phyloP scores from a whole-genome alignment of 805 yeast genomes.

The Candida bentonensis region DNA sequence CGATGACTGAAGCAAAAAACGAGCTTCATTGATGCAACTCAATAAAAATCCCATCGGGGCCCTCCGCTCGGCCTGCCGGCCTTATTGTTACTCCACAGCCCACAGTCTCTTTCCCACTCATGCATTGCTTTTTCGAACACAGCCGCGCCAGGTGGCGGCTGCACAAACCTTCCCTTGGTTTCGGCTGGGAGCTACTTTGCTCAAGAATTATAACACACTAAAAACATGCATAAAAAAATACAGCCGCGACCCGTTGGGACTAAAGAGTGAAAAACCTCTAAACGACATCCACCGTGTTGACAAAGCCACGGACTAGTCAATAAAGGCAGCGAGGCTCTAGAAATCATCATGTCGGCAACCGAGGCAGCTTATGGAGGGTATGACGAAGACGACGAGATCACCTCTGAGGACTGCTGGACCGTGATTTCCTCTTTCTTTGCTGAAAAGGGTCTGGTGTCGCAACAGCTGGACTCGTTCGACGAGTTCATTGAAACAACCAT shows the following conservation, averaged over 20 bases:
- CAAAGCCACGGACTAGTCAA: neutral
- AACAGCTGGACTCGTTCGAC: conserved; percentile 95
- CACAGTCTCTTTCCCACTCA: too few relatives aligned
- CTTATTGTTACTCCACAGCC: too few relatives aligned
- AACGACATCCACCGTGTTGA: neutral
- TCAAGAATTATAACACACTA: too few relatives aligned
- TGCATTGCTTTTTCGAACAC: too few relatives aligned
- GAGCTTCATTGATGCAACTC: too few relatives aligned
- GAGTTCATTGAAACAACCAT: conserved; percentile 94
- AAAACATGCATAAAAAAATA: too few relatives aligned
- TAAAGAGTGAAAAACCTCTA: neutral
- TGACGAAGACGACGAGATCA: conserved; percentile 60
- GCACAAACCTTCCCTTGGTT: too few relatives aligned
- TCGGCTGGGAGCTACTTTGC: too few relatives aligned
- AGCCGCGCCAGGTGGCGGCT: too few relatives aligned
- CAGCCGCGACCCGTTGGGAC: neutral
- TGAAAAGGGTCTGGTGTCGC: conserved; percentile 93
- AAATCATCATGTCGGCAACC: neutral
- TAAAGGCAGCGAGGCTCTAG: neutral
- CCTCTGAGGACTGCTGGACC: conserved; percentile 98
- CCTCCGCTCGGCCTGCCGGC: too few relatives aligned
- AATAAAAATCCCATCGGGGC: too few relatives aligned
- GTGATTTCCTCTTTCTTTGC: conserved; percentile 92
- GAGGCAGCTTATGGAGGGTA: conserved; percentile 32
- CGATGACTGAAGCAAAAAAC: too few relatives aligned